Conservation (phyloP, 2,329 filamentous ascomycete genomes). For the Amylocarpus encephaloides region DNA sequence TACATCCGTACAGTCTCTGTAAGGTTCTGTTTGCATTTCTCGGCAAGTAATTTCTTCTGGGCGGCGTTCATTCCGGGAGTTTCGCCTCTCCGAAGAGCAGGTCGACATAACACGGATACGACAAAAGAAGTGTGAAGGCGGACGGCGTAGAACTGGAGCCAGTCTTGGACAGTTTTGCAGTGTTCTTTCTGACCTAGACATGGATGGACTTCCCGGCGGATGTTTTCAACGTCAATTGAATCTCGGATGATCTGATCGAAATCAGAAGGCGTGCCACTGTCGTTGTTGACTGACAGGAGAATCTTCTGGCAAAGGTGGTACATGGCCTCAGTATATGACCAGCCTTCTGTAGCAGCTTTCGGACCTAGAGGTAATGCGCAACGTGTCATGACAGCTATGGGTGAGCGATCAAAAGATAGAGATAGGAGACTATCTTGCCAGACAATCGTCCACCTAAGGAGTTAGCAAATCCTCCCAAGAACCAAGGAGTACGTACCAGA, state of each 20-base stretch:
- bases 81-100: constrained; percentile 49
- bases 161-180: constrained; percentile 58
- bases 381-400: constrained; percentile 46
- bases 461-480: constrained; percentile 6
- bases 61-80: constrained; percentile 40
- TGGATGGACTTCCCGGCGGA: constrained; percentile 43
- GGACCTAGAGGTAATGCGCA: constrained; percentile 44
- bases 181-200: constrained; percentile 51
- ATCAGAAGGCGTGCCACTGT: constrained; percentile 24
- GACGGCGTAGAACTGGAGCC: constrained; percentile 57
- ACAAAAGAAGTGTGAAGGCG: constrained; percentile 61
- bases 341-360: constrained; percentile 46
- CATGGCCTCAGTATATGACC: constrained; percentile 58
- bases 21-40: constrained; percentile 55
- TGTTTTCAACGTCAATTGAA: constrained; percentile 41
- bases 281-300: constrained; percentile 35
- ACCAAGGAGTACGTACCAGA: constrained; percentile 23
- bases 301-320: constrained; percentile 58
- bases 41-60: constrained; percentile 50
- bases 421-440: constrained; percentile 64
- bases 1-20: constrained; percentile 64
- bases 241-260: constrained; percentile 48
- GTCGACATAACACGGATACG: constrained; percentile 58
- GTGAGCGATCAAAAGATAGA: constrained; percentile 58
- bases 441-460: constrained; percentile 47